Evolutionary conservation across 2,329 filamentous ascomycete genomes (phyloP), one percentile per base, ranked within the genome.

Genomic region (Fusarium ambrosium): DNA sequence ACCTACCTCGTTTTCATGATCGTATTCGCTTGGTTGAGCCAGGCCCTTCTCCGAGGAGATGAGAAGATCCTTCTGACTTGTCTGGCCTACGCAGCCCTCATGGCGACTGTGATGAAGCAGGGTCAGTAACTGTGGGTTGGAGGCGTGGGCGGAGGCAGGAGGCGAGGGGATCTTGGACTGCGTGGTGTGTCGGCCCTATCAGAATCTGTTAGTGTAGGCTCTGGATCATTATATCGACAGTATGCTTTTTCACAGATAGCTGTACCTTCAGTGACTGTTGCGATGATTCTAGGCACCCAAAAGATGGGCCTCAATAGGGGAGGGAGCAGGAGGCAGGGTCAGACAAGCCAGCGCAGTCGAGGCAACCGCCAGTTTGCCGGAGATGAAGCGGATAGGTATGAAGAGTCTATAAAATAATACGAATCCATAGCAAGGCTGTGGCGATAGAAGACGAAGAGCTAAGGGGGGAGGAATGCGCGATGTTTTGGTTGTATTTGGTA

Each of bases 1-100:
- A 68, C 62, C 4, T 73, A 73, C 41, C 67, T 73, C 9, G 59
- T 64, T 7, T 73, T 73, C 45, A 66, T 73, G 13, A 70, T 73
- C 32, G 39, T 20, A 6, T 73, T 73, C 48, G 67, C 66, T 34
- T 73, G 56, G 65, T 6, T 68, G 24, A 53, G 14, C 11, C 66
- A 73, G 36, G 62, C 41, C 5, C 59, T 73, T 7, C 16, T 71
- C n/a, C 10, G 16, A 10, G 59, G 60, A 13, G 58, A 67, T n/a
- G 70, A 71, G 39, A 73, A 64, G 41, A 29, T 65, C 6, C 48
- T 73, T 16, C 32, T 73, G 43, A 37, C 43, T 4, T 70, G 58
- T 14, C 24, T 73, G 1, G 66, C 62, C 3, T 73, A 70, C 6
- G 27, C 70, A 1, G 62, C 51, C 11, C 20, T 73, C 4, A 67